phyloP scores from a whole-genome alignment of 495 filamentous ascomycete genomes.

The Penicillium atrosanguineum region DNA sequence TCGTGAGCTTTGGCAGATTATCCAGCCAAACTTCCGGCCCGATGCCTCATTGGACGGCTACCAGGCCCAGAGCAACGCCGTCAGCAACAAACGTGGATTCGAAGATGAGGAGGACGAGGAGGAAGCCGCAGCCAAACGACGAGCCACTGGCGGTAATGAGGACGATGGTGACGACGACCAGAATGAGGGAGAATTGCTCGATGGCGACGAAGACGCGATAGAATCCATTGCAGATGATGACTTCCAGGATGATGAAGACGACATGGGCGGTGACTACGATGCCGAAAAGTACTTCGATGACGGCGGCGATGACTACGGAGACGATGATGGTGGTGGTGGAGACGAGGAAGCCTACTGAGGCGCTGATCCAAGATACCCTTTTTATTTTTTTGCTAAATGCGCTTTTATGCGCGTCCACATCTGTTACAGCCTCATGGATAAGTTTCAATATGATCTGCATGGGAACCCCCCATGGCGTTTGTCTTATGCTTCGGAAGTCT shows the following conservation, averaged over 20 bases:
- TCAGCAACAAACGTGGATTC: constrained; percentile 39
- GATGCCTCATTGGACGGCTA: constrained; percentile 36
- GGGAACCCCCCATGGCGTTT: neutral
- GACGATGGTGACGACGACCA: constrained; percentile 32
- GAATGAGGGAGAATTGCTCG: constrained; percentile 37
- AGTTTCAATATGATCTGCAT: constrained; percentile 11
- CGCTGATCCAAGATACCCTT: constrained; percentile 38
- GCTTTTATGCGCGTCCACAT: constrained; percentile 1
- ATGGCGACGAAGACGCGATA: constrained; percentile 46
- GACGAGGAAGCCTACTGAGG: constrained; percentile 50
- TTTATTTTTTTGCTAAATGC: constrained; percentile 13
- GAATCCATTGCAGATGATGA: constrained; percentile 58
- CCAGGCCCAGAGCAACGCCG: constrained; percentile 13
- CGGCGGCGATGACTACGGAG: constrained; percentile 57
- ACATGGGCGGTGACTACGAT: constrained; percentile 60
- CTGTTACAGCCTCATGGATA: constrained; percentile 6
- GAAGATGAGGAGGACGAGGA: constrained; percentile 50
- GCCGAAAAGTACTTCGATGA: constrained; percentile 66
- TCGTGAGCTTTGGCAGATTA: constrained; percentile 49
- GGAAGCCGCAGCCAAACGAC: constrained; percentile 27
- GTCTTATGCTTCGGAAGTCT: neutral
- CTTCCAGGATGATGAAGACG: constrained; percentile 55
- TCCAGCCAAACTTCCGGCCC: constrained; percentile 47
- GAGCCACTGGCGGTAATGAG: constrained; percentile 31
- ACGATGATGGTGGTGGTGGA: constrained; percentile 51